Conservation (phyloP, 2,329 filamentous ascomycete species). For the Lasiodiplodia sp. region DNA sequence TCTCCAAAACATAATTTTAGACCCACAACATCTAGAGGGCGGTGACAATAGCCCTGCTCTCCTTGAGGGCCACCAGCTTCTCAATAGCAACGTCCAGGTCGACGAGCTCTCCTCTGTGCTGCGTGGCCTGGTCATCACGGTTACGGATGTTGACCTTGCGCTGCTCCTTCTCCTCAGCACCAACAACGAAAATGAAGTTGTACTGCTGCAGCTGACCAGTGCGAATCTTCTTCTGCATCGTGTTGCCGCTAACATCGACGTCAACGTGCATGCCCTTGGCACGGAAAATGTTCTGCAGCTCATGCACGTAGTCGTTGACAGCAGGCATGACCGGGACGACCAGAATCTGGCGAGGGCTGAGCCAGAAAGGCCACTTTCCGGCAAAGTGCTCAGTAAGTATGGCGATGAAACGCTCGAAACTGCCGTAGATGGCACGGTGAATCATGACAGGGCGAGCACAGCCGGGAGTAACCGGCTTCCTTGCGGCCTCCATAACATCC, state of each 20-base stretch:
- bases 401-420: conserved; percentile 73
- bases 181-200: conserved; percentile 81
- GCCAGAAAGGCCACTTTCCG: conserved; percentile 90
- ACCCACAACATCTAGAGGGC: conserved; percentile 33
- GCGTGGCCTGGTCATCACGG: conserved; percentile 67
- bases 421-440: conserved; percentile 79
- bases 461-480: conserved; percentile 66
- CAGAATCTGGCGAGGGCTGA: conserved; percentile 81
- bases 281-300: conserved; percentile 74
- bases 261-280: conserved; percentile 74
- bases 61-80: conserved; percentile 58
- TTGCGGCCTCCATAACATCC: conserved; percentile 44
- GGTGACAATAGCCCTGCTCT: conserved; percentile 51
- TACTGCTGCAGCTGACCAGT: conserved; percentile 82
- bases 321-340: conserved; percentile 79
- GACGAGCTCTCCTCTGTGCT: conserved; percentile 68
- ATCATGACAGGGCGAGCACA: conserved; percentile 86
- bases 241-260: conserved; percentile 76
- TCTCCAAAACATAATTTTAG: conserved; percentile 17
- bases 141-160: conserved; percentile 70
- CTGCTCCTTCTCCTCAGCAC: conserved; percentile 66
- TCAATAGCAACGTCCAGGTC: conserved; percentile 65
- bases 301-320: conserved; percentile 74
- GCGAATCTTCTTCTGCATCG: conserved; percentile 88
- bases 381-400: conserved; percentile 85